phyloP scores from a whole-genome alignment of 1,139 yeast species.

The Candida pseudoviswanathii region DNA sequence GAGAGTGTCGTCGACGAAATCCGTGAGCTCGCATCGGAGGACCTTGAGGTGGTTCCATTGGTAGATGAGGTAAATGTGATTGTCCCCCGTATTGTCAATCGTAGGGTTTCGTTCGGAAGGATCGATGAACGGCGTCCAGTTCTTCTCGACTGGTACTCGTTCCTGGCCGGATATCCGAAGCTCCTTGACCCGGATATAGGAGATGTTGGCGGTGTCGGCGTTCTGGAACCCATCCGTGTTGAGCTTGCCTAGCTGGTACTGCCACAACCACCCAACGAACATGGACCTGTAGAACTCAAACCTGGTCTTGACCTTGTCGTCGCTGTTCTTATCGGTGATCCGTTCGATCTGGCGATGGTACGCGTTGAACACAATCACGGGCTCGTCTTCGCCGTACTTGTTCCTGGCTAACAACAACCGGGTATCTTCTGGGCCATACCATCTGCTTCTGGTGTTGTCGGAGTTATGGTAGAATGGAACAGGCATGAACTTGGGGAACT shows the following conservation, averaged over 20 bases:
- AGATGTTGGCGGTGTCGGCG: constrained; percentile 19
- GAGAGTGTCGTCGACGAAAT: constrained; percentile 12
- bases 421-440: constrained; percentile 54
- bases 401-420: constrained; percentile 38
- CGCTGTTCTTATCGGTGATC: constrained; percentile 5
- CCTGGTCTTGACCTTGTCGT: constrained; percentile 4
- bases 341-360: constrained; percentile 20
- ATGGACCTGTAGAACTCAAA: constrained; percentile 24
- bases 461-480: constrained; percentile 27
- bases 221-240: constrained; percentile 24
- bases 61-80: constrained; percentile 33
- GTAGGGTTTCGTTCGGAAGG: constrained; percentile 19
- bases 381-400: constrained; percentile 32
- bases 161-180: constrained; percentile 23
- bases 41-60: constrained; percentile 42
- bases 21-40: constrained; percentile 31
- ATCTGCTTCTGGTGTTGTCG: constrained; percentile 18
- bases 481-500: constrained; percentile 30
- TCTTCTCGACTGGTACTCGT: constrained; percentile 31
- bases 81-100: constrained; percentile 20
- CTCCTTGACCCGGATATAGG: constrained; percentile 27
- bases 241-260: constrained; percentile 30
- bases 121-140: constrained; percentile 48
- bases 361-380: constrained; percentile 36
- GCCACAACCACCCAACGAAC: constrained; percentile 34